Evolutionary conservation across 441 rosid genomes (phyloP).

Genomic region (Aquilaria agallochum): DNA sequence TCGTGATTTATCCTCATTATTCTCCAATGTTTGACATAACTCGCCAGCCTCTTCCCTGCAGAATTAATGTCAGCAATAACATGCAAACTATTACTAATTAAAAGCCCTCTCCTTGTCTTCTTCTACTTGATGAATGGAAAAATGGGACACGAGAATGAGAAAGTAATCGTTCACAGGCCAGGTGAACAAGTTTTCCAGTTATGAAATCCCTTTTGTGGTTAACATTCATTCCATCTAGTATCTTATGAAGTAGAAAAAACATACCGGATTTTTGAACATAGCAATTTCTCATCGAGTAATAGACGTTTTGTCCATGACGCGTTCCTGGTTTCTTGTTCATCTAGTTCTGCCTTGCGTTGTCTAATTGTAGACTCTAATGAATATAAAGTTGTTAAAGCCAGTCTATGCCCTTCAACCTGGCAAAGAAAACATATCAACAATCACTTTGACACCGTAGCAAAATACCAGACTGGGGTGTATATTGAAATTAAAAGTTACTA

Average conservation of each 20-base stretch:
- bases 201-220: neutral
- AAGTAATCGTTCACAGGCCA: too few relatives aligned
- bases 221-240: neutral
- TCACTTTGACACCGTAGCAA: neutral
- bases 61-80: neutral
- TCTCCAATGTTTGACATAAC: conserved; percentile 71
- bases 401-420: conserved; percentile 47
- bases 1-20: conserved; percentile 48
- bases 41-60: conserved; percentile 86
- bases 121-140: neutral
- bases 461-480: neutral
- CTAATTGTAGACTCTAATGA: conserved; percentile 66
- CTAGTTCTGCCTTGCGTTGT: conserved; percentile 56
- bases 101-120: neutral
- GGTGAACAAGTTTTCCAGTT: too few relatives aligned
- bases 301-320: conserved; percentile 72
- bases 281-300: conserved; percentile 38
- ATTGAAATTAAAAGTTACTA: conserved; percentile 1
- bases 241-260: neutral
- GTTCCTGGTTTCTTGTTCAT: conserved; percentile 47
- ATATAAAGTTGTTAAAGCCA: conserved; percentile 60
- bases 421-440: neutral
- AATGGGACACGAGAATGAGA: too few relatives aligned
- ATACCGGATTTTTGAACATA: conserved; percentile 79
- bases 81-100: neutral